Evolutionary conservation across 371 early-diverging fungal genomes (phyloP).

Genomic region (Nematocida sp.): DNA sequence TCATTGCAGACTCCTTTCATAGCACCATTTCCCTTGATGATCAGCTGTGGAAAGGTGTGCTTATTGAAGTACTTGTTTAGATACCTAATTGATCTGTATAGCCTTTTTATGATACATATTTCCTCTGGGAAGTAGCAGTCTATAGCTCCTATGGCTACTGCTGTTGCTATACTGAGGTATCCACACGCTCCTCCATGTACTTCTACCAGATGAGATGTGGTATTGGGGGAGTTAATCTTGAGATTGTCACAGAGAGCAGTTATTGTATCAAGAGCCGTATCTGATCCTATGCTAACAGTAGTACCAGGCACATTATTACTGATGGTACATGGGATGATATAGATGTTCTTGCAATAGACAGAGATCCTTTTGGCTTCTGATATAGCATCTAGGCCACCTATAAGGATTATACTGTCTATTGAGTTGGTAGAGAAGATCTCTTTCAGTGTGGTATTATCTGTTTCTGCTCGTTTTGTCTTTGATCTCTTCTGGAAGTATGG

Average conservation of each 20-base stretch:
- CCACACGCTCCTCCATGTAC: slow-evolving; percentile 91
- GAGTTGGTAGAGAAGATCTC: not conserved
- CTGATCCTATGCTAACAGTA: slow-evolving; percentile 84
- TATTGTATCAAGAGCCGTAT: slow-evolving; percentile 90
- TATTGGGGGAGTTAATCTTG: slow-evolving; percentile 78
- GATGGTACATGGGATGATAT: slow-evolving; percentile 85
- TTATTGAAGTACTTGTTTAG: slow-evolving; percentile 51
- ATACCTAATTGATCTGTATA: slow-evolving; percentile 53
- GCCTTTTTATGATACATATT: slow-evolving; percentile 52
- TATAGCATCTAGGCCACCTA: slow-evolving; percentile 46
- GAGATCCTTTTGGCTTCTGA: slow-evolving; percentile 22
- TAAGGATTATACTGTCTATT: slow-evolving; percentile 7
- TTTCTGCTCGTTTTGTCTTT: slow-evolving; percentile 61
- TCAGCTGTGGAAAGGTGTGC: slow-evolving; percentile 13
- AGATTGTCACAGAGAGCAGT: slow-evolving; percentile 82
- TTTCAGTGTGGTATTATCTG: not conserved
- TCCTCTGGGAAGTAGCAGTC: slow-evolving; percentile 77
- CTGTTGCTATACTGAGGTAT: slow-evolving; percentile 80
- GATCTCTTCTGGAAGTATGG: slow-evolving; percentile 30
- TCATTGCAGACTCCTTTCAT: slow-evolving; percentile 67
- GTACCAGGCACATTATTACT: slow-evolving; percentile 96
- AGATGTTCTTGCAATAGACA: slow-evolving; percentile 39
- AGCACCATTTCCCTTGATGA: slow-evolving; percentile 67
- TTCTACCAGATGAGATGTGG: slow-evolving; percentile 89
- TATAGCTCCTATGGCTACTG: slow-evolving; percentile 80